Percentiles rank a stretch among this genome's conserved stretches.
These are phyloP conservation scores for Hypericum perforatum DNA, from an alignment of 345 rosid genomes.

Conservation along the genomic window DNA sequence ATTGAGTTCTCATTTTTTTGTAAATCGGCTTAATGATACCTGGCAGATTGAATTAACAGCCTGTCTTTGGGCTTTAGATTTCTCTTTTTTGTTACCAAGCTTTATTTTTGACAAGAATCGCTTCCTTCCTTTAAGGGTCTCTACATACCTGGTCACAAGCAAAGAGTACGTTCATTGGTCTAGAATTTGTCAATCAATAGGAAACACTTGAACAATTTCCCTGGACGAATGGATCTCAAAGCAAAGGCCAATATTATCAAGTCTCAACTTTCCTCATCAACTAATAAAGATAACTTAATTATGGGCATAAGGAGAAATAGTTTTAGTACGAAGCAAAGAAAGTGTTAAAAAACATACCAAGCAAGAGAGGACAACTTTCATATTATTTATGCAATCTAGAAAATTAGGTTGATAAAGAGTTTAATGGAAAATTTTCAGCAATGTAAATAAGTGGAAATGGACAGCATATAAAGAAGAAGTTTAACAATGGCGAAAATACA, in stretches of 20 bases:
- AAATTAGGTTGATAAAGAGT: background rate
- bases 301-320: no score
- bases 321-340: no score
- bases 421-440: constrained; percentile 8
- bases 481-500: background rate
- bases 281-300: no score
- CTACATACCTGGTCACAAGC: constrained; percentile 52
- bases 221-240: no score
- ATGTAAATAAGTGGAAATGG: background rate
- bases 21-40: constrained; percentile 33
- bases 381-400: background rate
- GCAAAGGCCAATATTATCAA: no score
- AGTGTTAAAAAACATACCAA: no score
- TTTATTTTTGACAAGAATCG: constrained; percentile 91
- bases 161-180: background rate
- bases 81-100: constrained; percentile 67
- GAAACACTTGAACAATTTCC: background rate
- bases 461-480: background rate
- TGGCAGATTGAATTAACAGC: constrained; percentile 96
- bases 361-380: no score
- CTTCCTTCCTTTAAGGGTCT: constrained; percentile 85
- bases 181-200: background rate
- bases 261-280: no score
- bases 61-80: constrained; percentile 91
- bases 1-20: background rate